Evolutionary conservation across 331 rosid genomes (phyloP).

Genomic region (Prunus yedoensis): DNA sequence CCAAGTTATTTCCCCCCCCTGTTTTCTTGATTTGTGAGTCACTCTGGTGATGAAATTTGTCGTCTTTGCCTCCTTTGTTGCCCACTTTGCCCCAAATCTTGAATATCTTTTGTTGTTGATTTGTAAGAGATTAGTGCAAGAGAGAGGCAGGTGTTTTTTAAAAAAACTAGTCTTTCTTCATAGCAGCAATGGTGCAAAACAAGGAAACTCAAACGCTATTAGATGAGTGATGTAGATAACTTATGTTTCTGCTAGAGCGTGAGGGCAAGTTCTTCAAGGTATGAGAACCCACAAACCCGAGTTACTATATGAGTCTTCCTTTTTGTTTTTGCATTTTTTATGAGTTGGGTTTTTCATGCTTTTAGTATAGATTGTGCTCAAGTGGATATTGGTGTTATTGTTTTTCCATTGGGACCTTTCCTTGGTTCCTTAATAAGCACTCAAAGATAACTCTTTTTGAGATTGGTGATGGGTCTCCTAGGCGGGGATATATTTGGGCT

Average conservation of each 20-base stretch:
- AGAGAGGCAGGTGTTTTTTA: conserved; percentile 39
- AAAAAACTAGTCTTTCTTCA: conserved; percentile 14
- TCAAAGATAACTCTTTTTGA: conserved; percentile 13
- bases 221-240: conserved; percentile 23
- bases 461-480: conserved; percentile 44
- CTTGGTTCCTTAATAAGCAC: conserved; percentile 13
- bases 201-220: conserved; percentile 22
- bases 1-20: not conserved
- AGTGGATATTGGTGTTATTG: conserved; percentile 13
- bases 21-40: conserved; percentile 15
- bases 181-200: not conserved
- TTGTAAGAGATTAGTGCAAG: conserved; percentile 25
- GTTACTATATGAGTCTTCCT: too few species aligned
- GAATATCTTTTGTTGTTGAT: conserved; percentile 22
- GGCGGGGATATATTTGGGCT: conserved; percentile 32
- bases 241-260: conserved; percentile 23
- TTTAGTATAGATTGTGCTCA: conserved; percentile 22
- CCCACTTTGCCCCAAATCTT: conserved; percentile 2
- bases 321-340: conserved; percentile 5
- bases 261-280: conserved; percentile 6
- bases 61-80: conserved; percentile 24
- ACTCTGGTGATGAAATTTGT: conserved; percentile 25
- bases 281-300: too few species aligned
- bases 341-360: conserved; percentile 27
- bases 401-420: conserved; percentile 7